These are phyloP conservation scores for Aspergillus terreus DNA, from an alignment of 2,329 filamentous ascomycete species.

Conservation along the genomic window DNA sequence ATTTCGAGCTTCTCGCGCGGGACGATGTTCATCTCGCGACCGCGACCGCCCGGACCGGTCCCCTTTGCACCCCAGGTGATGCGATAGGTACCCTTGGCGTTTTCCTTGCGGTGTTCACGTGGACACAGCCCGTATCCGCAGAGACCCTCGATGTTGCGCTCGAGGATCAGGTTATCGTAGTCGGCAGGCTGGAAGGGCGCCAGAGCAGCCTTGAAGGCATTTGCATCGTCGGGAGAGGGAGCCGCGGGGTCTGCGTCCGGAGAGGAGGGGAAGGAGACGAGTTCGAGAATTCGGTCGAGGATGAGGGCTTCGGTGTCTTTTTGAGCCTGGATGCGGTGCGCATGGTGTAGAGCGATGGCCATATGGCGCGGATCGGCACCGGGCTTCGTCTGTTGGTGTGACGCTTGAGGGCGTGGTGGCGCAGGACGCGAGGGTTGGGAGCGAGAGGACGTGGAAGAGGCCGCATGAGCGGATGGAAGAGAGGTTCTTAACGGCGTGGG, in stretches of 20 bases:
- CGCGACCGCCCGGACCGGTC: constrained; percentile 40
- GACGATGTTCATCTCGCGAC: constrained; percentile 62
- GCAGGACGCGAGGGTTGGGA: constrained; percentile 28
- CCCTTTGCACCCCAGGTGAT: constrained; percentile 57
- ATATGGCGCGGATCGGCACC: constrained; percentile 44
- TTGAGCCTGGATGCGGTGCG: constrained; percentile 74
- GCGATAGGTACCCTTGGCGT: constrained; percentile 63
- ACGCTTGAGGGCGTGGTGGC: constrained; percentile 17
- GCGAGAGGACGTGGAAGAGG: constrained; percentile 39
- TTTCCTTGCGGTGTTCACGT: constrained; percentile 56
- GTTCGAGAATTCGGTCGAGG: constrained; percentile 65
- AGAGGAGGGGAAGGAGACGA: constrained; percentile 61
- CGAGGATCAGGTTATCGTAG: constrained; percentile 82
- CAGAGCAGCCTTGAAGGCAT: constrained; percentile 63
- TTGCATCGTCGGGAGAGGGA: constrained; percentile 58
- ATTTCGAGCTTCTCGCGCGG: constrained; percentile 69
- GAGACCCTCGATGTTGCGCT: constrained; percentile 76
- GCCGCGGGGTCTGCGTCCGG: constrained; percentile 48
- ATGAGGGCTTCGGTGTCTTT: constrained; percentile 75
- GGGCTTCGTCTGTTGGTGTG: constrained; percentile 34
- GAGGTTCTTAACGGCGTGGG: constrained; percentile 63
- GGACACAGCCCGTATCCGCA: constrained; percentile 85
- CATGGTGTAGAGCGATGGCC: constrained; percentile 75
- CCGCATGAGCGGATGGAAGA: constrained; percentile 37
- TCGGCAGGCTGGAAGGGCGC: constrained; percentile 78